phyloP scores from a whole-genome alignment of 805 yeast species.

The Zygotorulaspora danielsina region DNA sequence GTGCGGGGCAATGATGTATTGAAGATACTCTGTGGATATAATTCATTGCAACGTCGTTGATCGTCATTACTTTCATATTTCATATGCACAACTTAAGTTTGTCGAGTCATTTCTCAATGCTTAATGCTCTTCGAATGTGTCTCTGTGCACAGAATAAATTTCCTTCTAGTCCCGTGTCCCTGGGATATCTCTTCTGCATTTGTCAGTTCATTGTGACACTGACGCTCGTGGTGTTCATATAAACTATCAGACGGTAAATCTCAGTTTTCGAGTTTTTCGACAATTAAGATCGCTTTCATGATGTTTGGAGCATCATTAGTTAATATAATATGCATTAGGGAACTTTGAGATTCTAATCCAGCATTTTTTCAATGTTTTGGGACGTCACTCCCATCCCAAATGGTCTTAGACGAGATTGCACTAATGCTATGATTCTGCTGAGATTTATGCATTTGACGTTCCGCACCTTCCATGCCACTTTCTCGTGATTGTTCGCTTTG shows the following conservation, averaged over 20 bases:
- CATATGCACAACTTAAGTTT: constrained; percentile 36
- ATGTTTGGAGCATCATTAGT: constrained; percentile 1
- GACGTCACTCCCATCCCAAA: not conserved
- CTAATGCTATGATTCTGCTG: too few species aligned
- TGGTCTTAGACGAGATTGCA: too few species aligned
- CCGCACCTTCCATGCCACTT: too few species aligned
- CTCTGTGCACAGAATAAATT: constrained; percentile 32
- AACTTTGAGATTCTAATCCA: too few species aligned
- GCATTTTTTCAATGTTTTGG: not conserved
- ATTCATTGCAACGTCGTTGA: not conserved
- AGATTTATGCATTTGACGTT: too few species aligned
- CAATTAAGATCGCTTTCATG: not conserved
- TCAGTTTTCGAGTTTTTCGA: not conserved
- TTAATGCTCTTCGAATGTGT: constrained; percentile 34
- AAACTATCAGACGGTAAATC: not conserved
- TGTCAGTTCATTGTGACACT: not conserved
- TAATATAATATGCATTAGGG: not conserved
- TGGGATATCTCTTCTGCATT: constrained; percentile 5
- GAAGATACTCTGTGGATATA: not conserved
- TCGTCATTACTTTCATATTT: not conserved
- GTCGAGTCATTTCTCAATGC: constrained; percentile 18
- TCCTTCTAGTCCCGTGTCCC: constrained; percentile 13
- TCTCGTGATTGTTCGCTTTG: too few species aligned
- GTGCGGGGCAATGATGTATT: not conserved
- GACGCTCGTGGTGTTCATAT: not conserved